These are phyloP conservation scores for Solanum microdontum DNA, from an alignment of 257 asterid genomes.

Conservation along the genomic window DNA sequence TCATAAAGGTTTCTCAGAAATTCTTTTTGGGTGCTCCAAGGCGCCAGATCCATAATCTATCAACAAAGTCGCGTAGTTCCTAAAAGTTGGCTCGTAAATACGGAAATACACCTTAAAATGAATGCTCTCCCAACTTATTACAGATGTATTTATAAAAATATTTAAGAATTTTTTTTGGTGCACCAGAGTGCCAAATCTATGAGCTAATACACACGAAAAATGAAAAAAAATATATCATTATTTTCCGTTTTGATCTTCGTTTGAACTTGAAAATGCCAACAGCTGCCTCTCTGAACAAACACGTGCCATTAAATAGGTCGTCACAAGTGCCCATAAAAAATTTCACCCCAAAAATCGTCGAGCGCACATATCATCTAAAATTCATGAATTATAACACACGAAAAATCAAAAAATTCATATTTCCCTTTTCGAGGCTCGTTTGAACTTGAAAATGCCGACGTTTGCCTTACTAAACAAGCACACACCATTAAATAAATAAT, in stretches of 20 bases:
- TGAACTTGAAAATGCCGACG: not conserved
- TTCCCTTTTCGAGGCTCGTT: not conserved
- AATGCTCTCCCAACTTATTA: not conserved
- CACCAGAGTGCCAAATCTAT: no score
- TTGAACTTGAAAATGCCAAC: not conserved
- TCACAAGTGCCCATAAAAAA: not conserved
- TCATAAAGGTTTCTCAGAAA: no score
- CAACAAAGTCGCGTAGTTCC: not conserved
- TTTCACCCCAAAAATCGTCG: not conserved
- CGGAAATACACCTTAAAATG: no score
- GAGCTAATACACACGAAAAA: not conserved
- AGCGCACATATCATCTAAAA: not conserved
- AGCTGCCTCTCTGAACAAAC: not conserved
- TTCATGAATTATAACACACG: no score
- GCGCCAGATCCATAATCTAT: not conserved
- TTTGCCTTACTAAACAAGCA: not conserved
- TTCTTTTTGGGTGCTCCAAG: not conserved
- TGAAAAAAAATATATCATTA: no score
- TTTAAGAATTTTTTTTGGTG: not conserved
- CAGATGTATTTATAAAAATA: no score
- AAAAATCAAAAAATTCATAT: no score
- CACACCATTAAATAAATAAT: not conserved
- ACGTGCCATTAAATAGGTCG: not conserved
- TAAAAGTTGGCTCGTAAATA: not conserved
- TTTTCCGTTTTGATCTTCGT: not conserved